Conservation (phyloP, 2,329 filamentous ascomycete genomes). For the Dryadomyces quercus-mongolicae region DNA sequence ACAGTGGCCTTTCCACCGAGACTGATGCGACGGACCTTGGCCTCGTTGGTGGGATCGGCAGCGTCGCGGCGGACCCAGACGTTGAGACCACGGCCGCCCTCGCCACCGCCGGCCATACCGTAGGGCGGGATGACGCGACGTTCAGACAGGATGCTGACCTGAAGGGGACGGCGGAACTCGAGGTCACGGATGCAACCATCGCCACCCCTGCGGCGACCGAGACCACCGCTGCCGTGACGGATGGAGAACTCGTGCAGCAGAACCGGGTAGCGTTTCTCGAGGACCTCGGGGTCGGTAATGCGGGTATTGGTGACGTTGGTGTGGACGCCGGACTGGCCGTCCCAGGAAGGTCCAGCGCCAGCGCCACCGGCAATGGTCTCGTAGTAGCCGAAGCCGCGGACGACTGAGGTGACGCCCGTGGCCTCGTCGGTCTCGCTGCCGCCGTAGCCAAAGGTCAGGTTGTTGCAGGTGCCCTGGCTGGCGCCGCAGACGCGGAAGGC, state of each 20-base stretch:
- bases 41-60: slow-evolving; percentile 1
- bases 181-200: slow-evolving; percentile 23
- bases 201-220: slow-evolving; percentile 19
- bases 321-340: slow-evolving; percentile 18
- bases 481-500: slow-evolving; percentile 17
- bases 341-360: slow-evolving; percentile 19
- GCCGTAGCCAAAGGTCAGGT: slow-evolving; percentile 18
- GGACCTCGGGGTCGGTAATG: slow-evolving; percentile 20
- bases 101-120: slow-evolving; percentile 20
- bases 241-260: slow-evolving; percentile 20
- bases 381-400: neutral
- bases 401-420: neutral
- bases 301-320: slow-evolving; percentile 21
- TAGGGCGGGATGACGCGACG: slow-evolving; percentile 22
- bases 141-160: slow-evolving; percentile 24
- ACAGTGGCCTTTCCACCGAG: slow-evolving; percentile 50
- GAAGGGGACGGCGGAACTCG: slow-evolving; percentile 21
- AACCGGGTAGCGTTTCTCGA: slow-evolving; percentile 23
- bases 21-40: slow-evolving; percentile 32
- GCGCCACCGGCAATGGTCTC: slow-evolving; percentile 17
- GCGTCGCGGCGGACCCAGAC: slow-evolving; percentile 9
- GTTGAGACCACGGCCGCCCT: slow-evolving; percentile 12
- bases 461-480: slow-evolving; percentile 19
- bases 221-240: slow-evolving; percentile 18
- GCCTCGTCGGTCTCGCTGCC: neutral